These are phyloP conservation scores for Colletotrichum sp. DNA, from an alignment of 2,329 filamentous ascomycete genomes.

Conservation along the genomic window DNA sequence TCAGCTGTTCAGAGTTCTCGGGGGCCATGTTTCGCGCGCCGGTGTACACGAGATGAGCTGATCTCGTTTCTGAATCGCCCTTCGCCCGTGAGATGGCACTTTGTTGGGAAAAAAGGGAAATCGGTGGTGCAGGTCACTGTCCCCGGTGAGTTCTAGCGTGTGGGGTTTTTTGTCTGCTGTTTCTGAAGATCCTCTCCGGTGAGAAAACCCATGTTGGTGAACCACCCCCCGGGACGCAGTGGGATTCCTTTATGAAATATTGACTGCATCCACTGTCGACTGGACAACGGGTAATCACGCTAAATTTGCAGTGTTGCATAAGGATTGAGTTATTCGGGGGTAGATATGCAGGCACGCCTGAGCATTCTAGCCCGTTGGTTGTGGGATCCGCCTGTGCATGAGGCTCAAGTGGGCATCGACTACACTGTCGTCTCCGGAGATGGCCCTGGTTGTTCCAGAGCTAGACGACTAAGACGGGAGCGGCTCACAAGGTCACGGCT, in stretches of 20 bases:
- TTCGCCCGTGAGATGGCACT: not conserved
- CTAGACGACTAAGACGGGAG: not conserved
- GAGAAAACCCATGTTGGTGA: not conserved
- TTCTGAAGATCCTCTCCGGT: not conserved
- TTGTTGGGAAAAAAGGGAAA: not conserved
- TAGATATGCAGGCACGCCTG: not conserved
- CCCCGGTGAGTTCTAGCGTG: slow-evolving; percentile 1
- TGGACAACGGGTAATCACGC: not conserved
- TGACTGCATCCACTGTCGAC: slow-evolving; percentile 2
- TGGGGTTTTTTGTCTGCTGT: slow-evolving; percentile 8
- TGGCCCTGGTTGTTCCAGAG: not conserved
- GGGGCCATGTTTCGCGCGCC: not conserved
- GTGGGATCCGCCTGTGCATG: not conserved
- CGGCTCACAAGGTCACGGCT: not conserved
- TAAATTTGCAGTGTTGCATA: not conserved
- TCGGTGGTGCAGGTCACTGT: not conserved
- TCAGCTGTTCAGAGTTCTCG: not conserved
- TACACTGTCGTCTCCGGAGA: not conserved
- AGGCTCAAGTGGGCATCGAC: not conserved
- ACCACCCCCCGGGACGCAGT: not conserved
- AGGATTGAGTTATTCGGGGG: not conserved
- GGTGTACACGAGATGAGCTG: not conserved
- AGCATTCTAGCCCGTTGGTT: not conserved
- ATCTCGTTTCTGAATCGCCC: not conserved
- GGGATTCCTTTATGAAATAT: not conserved